These are phyloP conservation scores for Agapanthus africanus DNA, from an alignment of 106 monocot species.

Conservation along the genomic window DNA sequence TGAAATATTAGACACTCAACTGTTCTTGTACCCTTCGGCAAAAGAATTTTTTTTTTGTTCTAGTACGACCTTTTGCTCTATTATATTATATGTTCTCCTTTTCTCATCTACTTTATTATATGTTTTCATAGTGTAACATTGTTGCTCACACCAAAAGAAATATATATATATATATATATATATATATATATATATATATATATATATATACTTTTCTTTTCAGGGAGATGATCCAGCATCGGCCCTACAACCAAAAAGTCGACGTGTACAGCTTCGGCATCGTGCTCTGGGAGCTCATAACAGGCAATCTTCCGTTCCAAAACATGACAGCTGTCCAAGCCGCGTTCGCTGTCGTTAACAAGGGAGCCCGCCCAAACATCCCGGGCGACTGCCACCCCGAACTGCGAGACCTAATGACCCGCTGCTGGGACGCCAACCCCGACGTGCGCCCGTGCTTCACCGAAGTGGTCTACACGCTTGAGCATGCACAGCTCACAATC, in stretches of 20 bases:
- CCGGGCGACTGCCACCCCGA: conserved; percentile 22
- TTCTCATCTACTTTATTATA: no score
- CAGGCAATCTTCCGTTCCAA: conserved; percentile 29
- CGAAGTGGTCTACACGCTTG: conserved; percentile 21
- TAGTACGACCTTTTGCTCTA: no score
- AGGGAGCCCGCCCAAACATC: conserved; percentile 23
- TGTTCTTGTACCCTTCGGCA: no score
- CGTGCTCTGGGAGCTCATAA: conserved; percentile 34
- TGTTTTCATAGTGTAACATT: no score
- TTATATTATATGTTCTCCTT: no score
- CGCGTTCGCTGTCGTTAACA: conserved; percentile 36
- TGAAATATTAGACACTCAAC: no score
- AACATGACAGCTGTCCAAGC: conserved; percentile 39
- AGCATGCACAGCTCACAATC: conserved; percentile 9
- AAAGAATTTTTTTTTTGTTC: no score
- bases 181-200: no score
- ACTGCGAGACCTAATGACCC: conserved; percentile 25
- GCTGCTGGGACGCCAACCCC: conserved; percentile 35
- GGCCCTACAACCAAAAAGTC: conserved; percentile 28
- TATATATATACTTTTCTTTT: no score
- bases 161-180: no score
- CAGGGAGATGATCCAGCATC: conserved; percentile 27
- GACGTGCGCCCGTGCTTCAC: conserved; percentile 26
- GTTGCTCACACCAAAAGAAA: no score
- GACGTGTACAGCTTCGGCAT: conserved; percentile 42